Evolutionary conservation across 2,329 filamentous ascomycete species (phyloP).

Genomic region (Fusarium multiceps): DNA sequence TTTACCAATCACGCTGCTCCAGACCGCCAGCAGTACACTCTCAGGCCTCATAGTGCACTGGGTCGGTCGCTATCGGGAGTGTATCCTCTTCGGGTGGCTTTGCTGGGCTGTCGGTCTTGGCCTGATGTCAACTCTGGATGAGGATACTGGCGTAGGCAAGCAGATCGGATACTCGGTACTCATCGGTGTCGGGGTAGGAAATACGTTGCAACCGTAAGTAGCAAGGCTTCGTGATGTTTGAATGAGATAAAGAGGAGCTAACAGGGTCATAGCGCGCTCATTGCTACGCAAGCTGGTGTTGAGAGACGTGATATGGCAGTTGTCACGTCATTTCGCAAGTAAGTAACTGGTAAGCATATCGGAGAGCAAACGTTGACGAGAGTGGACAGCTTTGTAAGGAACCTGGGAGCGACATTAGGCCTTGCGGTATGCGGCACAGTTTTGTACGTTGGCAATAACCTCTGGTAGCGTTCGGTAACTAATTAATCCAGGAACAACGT

Average conservation of each 20-base stretch:
- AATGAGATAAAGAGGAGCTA: not conserved
- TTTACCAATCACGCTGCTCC: slow-evolving; percentile 57
- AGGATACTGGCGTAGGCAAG: slow-evolving; percentile 60
- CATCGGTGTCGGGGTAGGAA: slow-evolving; percentile 63
- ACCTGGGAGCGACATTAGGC: slow-evolving; percentile 54
- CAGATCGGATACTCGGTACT: slow-evolving; percentile 66
- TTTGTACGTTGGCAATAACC: slow-evolving; percentile 43
- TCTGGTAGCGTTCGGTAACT: not conserved
- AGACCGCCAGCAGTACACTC: slow-evolving; percentile 60
- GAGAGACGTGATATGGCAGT: slow-evolving; percentile 60
- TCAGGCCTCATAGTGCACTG: slow-evolving; percentile 65
- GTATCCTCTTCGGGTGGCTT: slow-evolving; percentile 64
- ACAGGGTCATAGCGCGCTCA: slow-evolving; percentile 49
- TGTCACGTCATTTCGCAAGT: slow-evolving; percentile 59
- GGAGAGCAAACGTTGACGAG: not conserved
- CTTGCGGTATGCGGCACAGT: slow-evolving; percentile 55
- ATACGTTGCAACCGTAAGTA: slow-evolving; percentile 62
- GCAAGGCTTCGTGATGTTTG: rapidly evolving
- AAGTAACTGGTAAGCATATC: slow-evolving; percentile 16
- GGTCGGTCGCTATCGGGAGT: slow-evolving; percentile 64
- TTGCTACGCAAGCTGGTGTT: slow-evolving; percentile 68
- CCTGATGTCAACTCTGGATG: slow-evolving; percentile 63
- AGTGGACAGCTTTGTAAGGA: slow-evolving; percentile 52
- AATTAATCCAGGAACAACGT: slow-evolving; percentile 51
- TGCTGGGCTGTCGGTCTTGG: slow-evolving; percentile 64